A percentile compares a stretch with the other conserved stretches of the same genome.
phyloP scores from a whole-genome alignment of 1,139 yeast genomes.

The Blastobotrys malaysiensis region DNA sequence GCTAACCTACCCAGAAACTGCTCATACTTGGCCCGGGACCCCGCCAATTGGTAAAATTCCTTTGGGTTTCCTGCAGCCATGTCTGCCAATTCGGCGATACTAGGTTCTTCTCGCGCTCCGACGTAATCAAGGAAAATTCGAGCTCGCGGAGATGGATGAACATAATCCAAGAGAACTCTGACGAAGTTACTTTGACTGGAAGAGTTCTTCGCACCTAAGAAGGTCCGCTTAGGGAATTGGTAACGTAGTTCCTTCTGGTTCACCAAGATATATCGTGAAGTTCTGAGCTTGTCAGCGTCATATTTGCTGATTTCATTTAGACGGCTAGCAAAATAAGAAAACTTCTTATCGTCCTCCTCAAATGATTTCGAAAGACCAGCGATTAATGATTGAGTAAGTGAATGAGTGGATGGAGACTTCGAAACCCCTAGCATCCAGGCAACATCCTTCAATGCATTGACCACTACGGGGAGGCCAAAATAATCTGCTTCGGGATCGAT shows the following conservation, averaged over 20 bases:
- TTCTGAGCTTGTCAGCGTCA: slow-evolving; percentile 11
- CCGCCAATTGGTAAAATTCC: slow-evolving; percentile 28
- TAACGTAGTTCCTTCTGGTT: slow-evolving; percentile 8
- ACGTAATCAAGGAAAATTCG: slow-evolving; percentile 31
- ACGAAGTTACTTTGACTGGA: slow-evolving; percentile 17
- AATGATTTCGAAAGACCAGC: slow-evolving; percentile 24
- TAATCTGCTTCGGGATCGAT: slow-evolving; percentile 20
- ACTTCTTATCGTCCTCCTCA: slow-evolving; percentile 25
- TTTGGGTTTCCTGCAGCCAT: slow-evolving; percentile 30
- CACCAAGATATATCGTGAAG: slow-evolving; percentile 1
- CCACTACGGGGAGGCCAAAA: slow-evolving; percentile 34
- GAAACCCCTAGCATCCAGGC: slow-evolving; percentile 33
- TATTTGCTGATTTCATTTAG: slow-evolving; percentile 5
- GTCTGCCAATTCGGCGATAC: slow-evolving; percentile 30
- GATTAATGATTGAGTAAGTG: slow-evolving; percentile 22
- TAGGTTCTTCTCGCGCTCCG: slow-evolving; percentile 36
- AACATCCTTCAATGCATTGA: slow-evolving; percentile 21
- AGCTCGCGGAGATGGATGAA: slow-evolving; percentile 24
- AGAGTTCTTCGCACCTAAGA: slow-evolving; percentile 12
- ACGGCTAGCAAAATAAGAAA: slow-evolving; percentile 29
- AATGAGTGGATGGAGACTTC: slow-evolving; percentile 25
- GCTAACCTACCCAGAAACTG: slow-evolving; percentile 26
- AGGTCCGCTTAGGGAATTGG: slow-evolving; percentile 26
- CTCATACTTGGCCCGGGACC: slow-evolving; percentile 25
- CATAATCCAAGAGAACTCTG: slow-evolving; percentile 30